Percentiles rank a stretch among this genome's conserved stretches.
phyloP scores from a whole-genome alignment of 495 filamentous ascomycete species.

The Cercophora sp. region DNA sequence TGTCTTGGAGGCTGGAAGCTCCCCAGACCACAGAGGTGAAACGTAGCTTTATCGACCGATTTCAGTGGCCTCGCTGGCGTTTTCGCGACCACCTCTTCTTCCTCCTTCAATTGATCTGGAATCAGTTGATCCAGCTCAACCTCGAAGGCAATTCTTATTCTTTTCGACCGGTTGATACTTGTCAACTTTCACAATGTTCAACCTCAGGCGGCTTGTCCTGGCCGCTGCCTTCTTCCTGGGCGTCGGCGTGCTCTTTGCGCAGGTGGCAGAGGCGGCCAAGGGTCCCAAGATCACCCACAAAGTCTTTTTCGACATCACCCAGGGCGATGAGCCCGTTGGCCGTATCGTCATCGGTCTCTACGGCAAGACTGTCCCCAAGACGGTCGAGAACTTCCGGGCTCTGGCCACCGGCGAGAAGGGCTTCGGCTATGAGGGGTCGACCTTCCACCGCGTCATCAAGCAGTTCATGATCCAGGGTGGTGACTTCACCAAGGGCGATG shows the following conservation, averaged over 20 bases:
- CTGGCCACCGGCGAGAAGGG: slow-evolving; percentile 96
- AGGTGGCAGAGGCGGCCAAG: slow-evolving; percentile 69
- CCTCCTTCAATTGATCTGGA: slow-evolving; percentile 19
- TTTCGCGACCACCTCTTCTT: not conserved
- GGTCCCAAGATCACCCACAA: slow-evolving; percentile 96
- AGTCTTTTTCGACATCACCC: slow-evolving; percentile 93
- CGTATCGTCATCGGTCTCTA: slow-evolving; percentile 92
- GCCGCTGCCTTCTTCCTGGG: slow-evolving; percentile 72
- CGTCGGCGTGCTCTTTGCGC: slow-evolving; percentile 65
- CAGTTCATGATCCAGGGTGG: slow-evolving; percentile 99
- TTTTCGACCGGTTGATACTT: not conserved
- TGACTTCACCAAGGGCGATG: slow-evolving; percentile 95
- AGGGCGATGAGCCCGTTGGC: slow-evolving; percentile 81
- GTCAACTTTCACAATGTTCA: slow-evolving; percentile 44
- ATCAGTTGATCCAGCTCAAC: not conserved
- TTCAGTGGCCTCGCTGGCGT: slow-evolving; percentile 12
- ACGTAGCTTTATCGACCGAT: slow-evolving; percentile 31
- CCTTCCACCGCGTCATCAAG: slow-evolving; percentile 98
- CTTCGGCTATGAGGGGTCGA: slow-evolving; percentile 91
- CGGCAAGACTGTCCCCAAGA: slow-evolving; percentile 97
- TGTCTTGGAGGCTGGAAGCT: slow-evolving; percentile 12
- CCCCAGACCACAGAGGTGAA: slow-evolving; percentile 23
- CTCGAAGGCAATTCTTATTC: not conserved
- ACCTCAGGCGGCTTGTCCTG: slow-evolving; percentile 54
- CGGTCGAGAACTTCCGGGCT: slow-evolving; percentile 96